phyloP scores from a whole-genome alignment of 306 rosid genomes.

The Sicyos baderoa region DNA sequence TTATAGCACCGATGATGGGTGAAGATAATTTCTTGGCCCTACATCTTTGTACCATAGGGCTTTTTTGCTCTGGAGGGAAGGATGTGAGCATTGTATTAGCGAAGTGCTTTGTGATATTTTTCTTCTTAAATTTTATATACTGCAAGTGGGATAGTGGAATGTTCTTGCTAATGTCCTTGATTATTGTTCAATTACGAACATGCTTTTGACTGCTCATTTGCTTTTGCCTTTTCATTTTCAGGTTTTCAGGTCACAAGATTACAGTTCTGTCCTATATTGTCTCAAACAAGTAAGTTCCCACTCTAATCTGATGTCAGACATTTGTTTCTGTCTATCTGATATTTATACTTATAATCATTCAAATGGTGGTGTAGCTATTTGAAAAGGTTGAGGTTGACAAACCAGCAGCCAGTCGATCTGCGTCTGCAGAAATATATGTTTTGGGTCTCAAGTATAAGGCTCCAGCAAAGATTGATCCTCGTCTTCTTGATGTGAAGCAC shows the following conservation, averaged over 20 bases:
- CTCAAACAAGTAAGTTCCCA: slow-evolving; percentile 51
- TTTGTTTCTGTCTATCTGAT: slow-evolving; percentile 1
- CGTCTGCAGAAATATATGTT: slow-evolving; percentile 90
- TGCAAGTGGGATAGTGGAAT: neutral
- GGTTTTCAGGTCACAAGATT: slow-evolving; percentile 96
- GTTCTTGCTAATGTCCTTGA: neutral
- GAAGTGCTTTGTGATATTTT: neutral
- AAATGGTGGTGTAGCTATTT: slow-evolving; percentile 53
- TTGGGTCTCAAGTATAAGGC: slow-evolving; percentile 80
- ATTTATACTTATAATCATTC: neutral
- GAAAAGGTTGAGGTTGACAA: slow-evolving; percentile 86
- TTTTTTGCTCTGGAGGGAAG: neutral
- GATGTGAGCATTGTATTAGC: neutral
- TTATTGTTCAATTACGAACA: no score
- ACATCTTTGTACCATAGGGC: neutral
- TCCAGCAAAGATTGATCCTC: slow-evolving; percentile 89
- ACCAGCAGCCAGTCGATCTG: slow-evolving; percentile 82
- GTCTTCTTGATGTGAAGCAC: slow-evolving; percentile 78
- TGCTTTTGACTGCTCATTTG: slow-evolving; percentile 8
- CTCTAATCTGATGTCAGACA: neutral
- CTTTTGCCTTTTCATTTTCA: slow-evolving; percentile 20
- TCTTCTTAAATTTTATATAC: neutral
- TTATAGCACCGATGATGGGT: neutral
- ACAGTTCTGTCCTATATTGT: slow-evolving; percentile 67
- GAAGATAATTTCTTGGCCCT: neutral